A percentile compares a stretch with the other conserved stretches of the same genome.
These are phyloP conservation scores for Solanum arcanum DNA, from an alignment of 257 asterid genomes.

Conservation along the genomic window DNA sequence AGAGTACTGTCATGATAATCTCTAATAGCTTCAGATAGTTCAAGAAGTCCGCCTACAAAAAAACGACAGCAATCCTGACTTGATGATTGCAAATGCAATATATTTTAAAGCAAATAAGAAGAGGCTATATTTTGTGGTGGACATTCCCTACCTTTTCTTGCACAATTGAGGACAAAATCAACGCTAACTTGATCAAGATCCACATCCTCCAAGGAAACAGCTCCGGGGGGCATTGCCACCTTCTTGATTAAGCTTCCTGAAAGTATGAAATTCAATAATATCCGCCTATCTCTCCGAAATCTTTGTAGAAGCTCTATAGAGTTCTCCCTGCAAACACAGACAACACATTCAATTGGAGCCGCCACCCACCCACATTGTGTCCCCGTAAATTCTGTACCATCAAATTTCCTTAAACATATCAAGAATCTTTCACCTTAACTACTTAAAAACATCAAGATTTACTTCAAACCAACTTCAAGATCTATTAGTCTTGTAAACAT, in stretches of 20 bases:
- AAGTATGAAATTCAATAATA: constrained; percentile 66
- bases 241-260: constrained; percentile 84
- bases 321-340: constrained; percentile 44
- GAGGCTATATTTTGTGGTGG: not conserved
- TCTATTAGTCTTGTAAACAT: not conserved
- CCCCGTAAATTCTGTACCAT: not conserved
- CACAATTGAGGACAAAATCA: constrained; percentile 75
- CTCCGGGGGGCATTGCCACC: constrained; percentile 98
- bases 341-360: not conserved
- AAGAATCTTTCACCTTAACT: not conserved
- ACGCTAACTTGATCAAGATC: constrained; percentile 98
- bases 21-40: constrained; percentile 92
- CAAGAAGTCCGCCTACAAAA: constrained; percentile 69
- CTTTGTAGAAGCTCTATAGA: constrained; percentile 72
- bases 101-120: not conserved
- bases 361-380: not conserved
- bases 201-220: constrained; percentile 91
- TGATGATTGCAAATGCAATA: not conserved
- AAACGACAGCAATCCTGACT: not conserved
- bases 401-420: not conserved
- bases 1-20: constrained; percentile 75
- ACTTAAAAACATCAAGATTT: not conserved
- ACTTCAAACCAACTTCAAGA: not conserved
- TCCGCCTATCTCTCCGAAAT: constrained; percentile 79
- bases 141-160: constrained; percentile 61